Conservation (phyloP, 192 early-diverging fungal species). For the Backusella tarrabulga region DNA sequence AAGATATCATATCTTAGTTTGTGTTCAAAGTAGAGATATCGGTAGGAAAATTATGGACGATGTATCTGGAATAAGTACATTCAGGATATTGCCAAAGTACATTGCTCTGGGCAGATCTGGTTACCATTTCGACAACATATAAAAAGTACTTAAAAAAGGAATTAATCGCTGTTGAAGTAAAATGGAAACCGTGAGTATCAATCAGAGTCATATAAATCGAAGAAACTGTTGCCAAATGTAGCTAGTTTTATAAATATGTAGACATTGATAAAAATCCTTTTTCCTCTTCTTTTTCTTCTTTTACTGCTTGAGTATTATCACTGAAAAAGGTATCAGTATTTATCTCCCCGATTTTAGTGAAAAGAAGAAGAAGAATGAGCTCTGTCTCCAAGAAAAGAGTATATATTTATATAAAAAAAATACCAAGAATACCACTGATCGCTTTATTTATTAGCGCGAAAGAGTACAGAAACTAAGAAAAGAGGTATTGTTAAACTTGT, state of each 20-base stretch:
- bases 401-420: background rate
- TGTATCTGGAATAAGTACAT: too few species aligned
- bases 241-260: background rate
- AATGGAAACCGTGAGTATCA: background rate
- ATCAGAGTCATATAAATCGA: background rate
- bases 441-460: background rate
- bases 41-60: too few species aligned
- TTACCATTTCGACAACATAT: too few species aligned
- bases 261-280: background rate
- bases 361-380: background rate
- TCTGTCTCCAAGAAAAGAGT: background rate
- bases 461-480: background rate
- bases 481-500: background rate
- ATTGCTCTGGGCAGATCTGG: too few species aligned
- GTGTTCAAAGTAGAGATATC: too few species aligned
- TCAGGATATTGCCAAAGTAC: too few species aligned
- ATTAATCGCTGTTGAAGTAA: background rate
- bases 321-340: too few species aligned
- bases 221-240: background rate
- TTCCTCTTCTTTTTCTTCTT: background rate
- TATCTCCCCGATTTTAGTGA: background rate
- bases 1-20: too few species aligned
- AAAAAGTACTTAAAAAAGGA: too few species aligned
- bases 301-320: too few species aligned
- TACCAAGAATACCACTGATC: background rate